Conservation (phyloP, 2,329 filamentous ascomycete genomes). For the Xylariaceae sp. region DNA sequence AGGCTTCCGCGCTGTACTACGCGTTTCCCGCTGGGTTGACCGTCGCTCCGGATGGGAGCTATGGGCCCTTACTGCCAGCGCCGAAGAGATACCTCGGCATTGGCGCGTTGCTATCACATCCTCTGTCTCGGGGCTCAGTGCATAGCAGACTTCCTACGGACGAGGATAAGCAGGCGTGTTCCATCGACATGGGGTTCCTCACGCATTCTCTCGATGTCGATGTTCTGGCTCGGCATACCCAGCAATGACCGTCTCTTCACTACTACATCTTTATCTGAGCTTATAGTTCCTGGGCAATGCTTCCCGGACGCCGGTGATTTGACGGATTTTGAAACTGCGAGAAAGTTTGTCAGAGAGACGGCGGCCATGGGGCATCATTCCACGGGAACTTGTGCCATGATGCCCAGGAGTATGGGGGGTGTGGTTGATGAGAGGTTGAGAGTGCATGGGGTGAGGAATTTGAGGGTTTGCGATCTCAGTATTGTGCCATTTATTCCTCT, state of each 20-base stretch:
- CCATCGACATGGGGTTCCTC: slow-evolving; percentile 9
- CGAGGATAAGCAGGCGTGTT: neutral
- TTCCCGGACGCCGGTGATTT: neutral
- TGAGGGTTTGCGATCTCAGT: neutral
- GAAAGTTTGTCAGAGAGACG: neutral
- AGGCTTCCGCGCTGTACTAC: slow-evolving; percentile 4
- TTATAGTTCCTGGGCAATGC: neutral
- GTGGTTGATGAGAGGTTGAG: neutral
- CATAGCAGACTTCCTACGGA: slow-evolving; percentile 12
- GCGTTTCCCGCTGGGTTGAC: neutral
- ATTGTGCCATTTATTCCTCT: neutral
- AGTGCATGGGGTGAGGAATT: neutral
- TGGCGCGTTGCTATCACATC: slow-evolving; percentile 12
- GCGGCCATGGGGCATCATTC: neutral
- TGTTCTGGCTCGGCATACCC: slow-evolving; percentile 11
- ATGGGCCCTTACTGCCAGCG: neutral
- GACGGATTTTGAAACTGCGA: neutral
- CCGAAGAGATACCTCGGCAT: slow-evolving; percentile 5
- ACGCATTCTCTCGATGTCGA: slow-evolving; percentile 11
- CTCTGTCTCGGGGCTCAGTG: slow-evolving; percentile 20
- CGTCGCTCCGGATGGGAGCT: slow-evolving; percentile 1
- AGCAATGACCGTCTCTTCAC: slow-evolving; percentile 1
- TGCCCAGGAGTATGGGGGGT: neutral
- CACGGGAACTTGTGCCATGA: neutral
- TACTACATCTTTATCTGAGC: neutral